phyloP scores from a whole-genome alignment of 2,329 filamentous ascomycete species.

The Claviceps cyperi region DNA sequence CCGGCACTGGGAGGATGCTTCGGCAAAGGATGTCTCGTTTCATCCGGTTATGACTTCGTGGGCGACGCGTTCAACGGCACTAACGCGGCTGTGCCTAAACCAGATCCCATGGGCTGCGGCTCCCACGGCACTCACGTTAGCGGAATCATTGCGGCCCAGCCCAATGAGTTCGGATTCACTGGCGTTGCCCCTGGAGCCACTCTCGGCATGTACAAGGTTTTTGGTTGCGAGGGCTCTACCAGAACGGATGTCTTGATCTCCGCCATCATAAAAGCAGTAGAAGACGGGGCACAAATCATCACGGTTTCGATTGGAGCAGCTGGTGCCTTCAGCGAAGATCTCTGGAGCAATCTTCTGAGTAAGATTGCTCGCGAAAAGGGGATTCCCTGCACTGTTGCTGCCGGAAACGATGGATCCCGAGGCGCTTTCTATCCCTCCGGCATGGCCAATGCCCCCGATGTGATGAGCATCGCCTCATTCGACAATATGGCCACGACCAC shows the following conservation, averaged over 20 bases:
- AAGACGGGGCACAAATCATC: slow-evolving; percentile 27
- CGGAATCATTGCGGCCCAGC: slow-evolving; percentile 13
- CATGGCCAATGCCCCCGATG: slow-evolving; percentile 6
- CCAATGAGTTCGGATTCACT: slow-evolving; percentile 1
- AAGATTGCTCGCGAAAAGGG: slow-evolving; percentile 22
- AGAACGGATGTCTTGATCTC: slow-evolving; percentile 33
- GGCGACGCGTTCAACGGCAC: slow-evolving; percentile 8
- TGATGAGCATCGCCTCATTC: slow-evolving; percentile 6
- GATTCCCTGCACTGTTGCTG: slow-evolving; percentile 9
- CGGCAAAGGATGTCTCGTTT: slow-evolving; percentile 30
- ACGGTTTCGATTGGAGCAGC: slow-evolving; percentile 11
- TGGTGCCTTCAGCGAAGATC: slow-evolving; percentile 18
- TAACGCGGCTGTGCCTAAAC: slow-evolving; percentile 9
- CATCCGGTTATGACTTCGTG: slow-evolving; percentile 13
- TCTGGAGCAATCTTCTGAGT: slow-evolving; percentile 27
- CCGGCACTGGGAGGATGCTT: slow-evolving; percentile 46
- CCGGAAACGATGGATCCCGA: slow-evolving; percentile 15
- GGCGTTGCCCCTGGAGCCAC: slow-evolving; percentile 4
- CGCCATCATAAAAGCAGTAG: slow-evolving; percentile 38
- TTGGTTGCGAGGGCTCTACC: slow-evolving; percentile 14
- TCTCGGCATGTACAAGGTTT: slow-evolving; percentile 3
- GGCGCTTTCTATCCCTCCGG: slow-evolving; percentile 7
- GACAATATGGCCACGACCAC: slow-evolving; percentile 11
- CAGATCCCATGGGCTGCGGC: slow-evolving; percentile 9
- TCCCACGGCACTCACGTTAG: slow-evolving; percentile 13